These are phyloP conservation scores for Petunia axillaris DNA, from an alignment of 257 asterid species.

Conservation along the genomic window DNA sequence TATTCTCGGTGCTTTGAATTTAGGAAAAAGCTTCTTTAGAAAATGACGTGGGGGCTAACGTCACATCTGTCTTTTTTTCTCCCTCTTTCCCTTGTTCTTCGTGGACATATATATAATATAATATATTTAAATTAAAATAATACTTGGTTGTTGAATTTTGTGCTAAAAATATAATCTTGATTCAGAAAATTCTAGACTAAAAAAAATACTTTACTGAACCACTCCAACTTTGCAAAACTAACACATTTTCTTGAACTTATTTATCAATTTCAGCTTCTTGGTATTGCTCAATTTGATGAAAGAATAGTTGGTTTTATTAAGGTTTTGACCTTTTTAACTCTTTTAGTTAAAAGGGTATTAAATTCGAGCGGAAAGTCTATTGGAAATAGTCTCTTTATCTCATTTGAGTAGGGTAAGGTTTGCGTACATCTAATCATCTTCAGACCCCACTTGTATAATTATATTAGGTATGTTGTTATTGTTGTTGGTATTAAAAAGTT, in stretches of 20 bases:
- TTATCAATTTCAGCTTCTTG: constrained; percentile 30
- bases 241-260: constrained; percentile 15
- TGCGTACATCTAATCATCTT: no score
- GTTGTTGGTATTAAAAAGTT: no score
- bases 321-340: constrained; percentile 25
- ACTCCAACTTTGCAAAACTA: constrained; percentile 13
- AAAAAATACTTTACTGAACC: constrained; percentile 13
- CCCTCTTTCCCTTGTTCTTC: constrained; percentile 21
- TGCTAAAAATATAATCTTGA: constrained; percentile 35
- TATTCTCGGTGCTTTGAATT: constrained; percentile 48
- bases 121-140: constrained; percentile 23
- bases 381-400: no score
- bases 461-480: no score
- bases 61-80: constrained; percentile 49
- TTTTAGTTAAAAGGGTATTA: constrained; percentile 23
- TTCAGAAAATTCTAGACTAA: constrained; percentile 38
- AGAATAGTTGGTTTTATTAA: constrained; percentile 21
- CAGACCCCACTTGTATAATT: no score
- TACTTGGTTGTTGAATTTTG: constrained; percentile 48
- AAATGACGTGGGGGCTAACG: constrained; percentile 60
- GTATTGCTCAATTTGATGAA: constrained; percentile 36
- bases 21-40: constrained; percentile 57
- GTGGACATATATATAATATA: constrained; percentile 5
- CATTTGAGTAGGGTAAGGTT: no score
- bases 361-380: neutral